Evolutionary conservation across 306 rosid genomes (phyloP).

Genomic region (Sindora glabra): DNA sequence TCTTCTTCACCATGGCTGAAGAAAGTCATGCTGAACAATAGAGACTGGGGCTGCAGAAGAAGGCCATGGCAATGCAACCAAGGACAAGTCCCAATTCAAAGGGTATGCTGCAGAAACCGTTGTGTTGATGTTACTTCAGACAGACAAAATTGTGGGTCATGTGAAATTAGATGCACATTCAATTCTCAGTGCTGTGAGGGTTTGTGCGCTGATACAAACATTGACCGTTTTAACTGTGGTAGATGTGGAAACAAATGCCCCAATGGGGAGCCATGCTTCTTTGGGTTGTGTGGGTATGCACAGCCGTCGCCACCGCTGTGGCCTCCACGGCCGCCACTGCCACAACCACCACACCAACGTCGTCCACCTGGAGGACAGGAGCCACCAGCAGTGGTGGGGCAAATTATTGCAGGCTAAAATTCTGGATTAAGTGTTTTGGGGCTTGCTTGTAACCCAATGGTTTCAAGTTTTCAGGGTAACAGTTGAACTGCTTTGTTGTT

Average conservation of each 20-base stretch:
- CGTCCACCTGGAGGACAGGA: too few relatives aligned
- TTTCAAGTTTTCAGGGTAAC: too few relatives aligned
- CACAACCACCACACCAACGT: neutral
- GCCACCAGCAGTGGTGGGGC: too few relatives aligned
- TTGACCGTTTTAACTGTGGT: constrained; percentile 49
- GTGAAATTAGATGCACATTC: constrained; percentile 38
- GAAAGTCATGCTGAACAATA: neutral
- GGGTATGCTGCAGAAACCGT: constrained; percentile 41
- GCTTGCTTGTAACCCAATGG: too few relatives aligned
- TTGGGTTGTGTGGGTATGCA: constrained; percentile 65
- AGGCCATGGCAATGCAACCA: constrained; percentile 31
- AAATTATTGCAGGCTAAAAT: too few relatives aligned
- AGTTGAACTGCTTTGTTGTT: too few relatives aligned
- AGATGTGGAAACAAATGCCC: constrained; percentile 56
- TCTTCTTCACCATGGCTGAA: constrained; percentile 38
- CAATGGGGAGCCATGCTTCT: constrained; percentile 26
- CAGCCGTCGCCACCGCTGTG: neutral
- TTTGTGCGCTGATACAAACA: constrained; percentile 34
- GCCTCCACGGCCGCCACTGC: neutral
- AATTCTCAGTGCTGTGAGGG: constrained; percentile 53
- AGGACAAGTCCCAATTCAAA: constrained; percentile 10
- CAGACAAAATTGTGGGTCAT: constrained; percentile 45
- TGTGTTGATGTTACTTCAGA: constrained; percentile 47
- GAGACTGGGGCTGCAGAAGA: constrained; percentile 26
- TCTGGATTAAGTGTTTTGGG: too few relatives aligned